Evolutionary conservation across 192 early-diverging fungal species (phyloP), one percentile per base, ranked within the genome.

Genomic region (Coemansia sp.): DNA sequence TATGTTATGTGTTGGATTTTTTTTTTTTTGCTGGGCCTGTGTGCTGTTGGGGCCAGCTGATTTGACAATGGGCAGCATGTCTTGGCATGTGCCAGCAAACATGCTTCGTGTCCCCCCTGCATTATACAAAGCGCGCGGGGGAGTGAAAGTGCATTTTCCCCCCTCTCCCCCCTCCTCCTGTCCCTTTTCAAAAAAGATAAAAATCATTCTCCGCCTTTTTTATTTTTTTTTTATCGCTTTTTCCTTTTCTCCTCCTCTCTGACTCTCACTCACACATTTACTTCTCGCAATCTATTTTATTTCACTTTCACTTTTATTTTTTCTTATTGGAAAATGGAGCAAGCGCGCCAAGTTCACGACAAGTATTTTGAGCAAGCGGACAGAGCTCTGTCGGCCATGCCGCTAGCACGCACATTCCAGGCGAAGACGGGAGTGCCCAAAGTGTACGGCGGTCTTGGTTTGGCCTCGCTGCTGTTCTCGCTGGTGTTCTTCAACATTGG

Each of bases 401-500:
- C 90, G 15, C 59, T 86, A 35, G 81, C 90, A 10, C 79, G 85
- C 62, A 86, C 89, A 38, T 66, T 95, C 61, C 89, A 98, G 83
- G 79, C 82, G 27, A 76, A 80, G 58, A 93, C 91, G 14, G 86
- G 89, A n/a, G 85, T 98, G 51, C 91, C 92, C 69, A 99, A 99
- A 77, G 91, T 90, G n/a, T 95, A 96, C 76, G 61, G 92, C 24
- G 89, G 85, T 25, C 56, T 79, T n/a, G 95, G 92, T 11, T 67
- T 84, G 27, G 89, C 77, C 27, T 72, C 72, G 14, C 67, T 96
- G 37, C 43, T 89, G 15, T 8, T 90, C 59, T 51, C 93, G 17
- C 87, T 97, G 69, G 91, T 96, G 67, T 93, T 97, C 75, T 92
- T 99, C 78, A 96, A 99, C 80, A 74, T 98, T 59, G 89, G 85